Conservation (phyloP, 139 green algal genomes). For the Chlamydomonas incerta region DNA sequence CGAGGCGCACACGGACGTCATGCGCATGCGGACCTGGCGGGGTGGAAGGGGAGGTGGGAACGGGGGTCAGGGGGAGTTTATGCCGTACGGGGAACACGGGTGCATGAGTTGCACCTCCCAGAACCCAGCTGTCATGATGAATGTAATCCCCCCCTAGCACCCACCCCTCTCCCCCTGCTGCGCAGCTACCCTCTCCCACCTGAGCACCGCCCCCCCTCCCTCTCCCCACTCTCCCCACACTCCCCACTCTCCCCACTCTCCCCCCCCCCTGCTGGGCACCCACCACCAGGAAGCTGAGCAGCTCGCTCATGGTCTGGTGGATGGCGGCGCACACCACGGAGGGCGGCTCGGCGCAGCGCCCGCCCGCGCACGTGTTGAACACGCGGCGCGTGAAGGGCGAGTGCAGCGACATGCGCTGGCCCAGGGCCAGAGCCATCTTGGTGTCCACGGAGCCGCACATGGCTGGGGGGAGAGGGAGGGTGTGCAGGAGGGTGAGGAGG, state of each 20-base stretch:
- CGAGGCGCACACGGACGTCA: neutral
- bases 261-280: neutral
- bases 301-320: constrained; percentile 21
- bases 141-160: no score
- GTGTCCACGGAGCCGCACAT: constrained; percentile 34
- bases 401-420: constrained; percentile 3
- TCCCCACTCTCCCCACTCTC: no score
- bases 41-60: neutral
- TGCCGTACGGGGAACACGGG: no score
- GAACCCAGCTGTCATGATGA: no score
- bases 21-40: constrained; percentile 19
- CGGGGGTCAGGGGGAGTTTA: neutral
- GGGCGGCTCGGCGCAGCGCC: constrained; percentile 26
- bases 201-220: neutral
- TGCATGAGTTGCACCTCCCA: no score
- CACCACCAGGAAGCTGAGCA: constrained; percentile 30
- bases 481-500: no score
- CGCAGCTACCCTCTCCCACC: neutral
- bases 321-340: constrained; percentile 10
- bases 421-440: constrained; percentile 34
- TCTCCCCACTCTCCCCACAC: no score
- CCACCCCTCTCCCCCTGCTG: neutral
- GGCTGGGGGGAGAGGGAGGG: no score
- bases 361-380: constrained; percentile 15
- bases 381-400: constrained; percentile 19